phyloP scores from a whole-genome alignment of 805 yeast species.

The Metschnikowia sp. region DNA sequence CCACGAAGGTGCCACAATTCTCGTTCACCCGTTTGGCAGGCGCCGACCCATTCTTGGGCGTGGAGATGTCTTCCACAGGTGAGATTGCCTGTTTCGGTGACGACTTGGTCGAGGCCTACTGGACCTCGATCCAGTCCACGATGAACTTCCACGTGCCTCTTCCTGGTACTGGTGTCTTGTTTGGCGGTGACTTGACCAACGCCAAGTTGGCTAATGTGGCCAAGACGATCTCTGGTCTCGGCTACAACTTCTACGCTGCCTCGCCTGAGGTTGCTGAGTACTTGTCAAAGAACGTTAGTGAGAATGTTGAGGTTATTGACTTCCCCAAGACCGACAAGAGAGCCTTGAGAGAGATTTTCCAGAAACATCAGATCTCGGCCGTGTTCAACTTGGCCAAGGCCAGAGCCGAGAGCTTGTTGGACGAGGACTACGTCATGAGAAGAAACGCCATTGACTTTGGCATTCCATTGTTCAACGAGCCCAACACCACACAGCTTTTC shows the following conservation, averaged over 20 bases:
- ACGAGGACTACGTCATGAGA: constrained; percentile 96
- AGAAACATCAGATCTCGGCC: constrained; percentile 74
- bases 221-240: constrained; percentile 60
- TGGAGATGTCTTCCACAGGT: constrained; percentile 99
- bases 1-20: constrained; percentile 97
- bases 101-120: constrained; percentile 85
- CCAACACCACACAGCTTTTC: constrained; percentile 84
- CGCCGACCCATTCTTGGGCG: constrained; percentile 98
- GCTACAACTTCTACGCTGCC: constrained; percentile 80
- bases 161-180: constrained; percentile 84
- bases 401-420: constrained; percentile 80
- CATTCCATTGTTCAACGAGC: constrained; percentile 94
- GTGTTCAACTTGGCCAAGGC: constrained; percentile 91
- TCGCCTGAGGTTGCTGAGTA: constrained; percentile 69
- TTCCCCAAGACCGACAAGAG: constrained; percentile 94
- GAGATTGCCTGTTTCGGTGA: constrained; percentile 97
- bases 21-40: constrained; percentile 98
- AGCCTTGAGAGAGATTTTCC: constrained; percentile 89
- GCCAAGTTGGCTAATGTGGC: constrained; percentile 75
- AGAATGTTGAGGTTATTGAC: constrained; percentile 63
- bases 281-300: constrained; percentile 48
- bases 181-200: constrained; percentile 88
- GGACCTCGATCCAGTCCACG: constrained; percentile 95
- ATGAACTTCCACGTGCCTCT: constrained; percentile 95
- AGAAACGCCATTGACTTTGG: constrained; percentile 98